phyloP scores from a whole-genome alignment of 179 eudicot species.

The Silene noctiflora region DNA sequence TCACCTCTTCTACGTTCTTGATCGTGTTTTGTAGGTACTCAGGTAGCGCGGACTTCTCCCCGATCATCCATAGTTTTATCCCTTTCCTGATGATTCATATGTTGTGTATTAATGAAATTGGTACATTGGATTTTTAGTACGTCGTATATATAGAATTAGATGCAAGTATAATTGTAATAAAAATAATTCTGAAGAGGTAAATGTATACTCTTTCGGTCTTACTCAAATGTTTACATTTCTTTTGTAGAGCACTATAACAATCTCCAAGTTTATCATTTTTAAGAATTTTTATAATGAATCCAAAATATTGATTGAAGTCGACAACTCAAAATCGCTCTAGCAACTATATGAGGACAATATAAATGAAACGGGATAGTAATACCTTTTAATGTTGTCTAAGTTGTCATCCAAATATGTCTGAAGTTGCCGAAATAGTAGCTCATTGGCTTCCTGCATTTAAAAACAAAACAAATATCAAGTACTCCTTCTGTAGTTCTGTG shows the following conservation, averaged over 20 bases:
- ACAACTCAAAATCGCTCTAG: too few relatives aligned
- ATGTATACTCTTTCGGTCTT: background rate
- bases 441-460: slow-evolving; percentile 15
- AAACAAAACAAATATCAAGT: background rate
- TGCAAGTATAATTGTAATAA: too few relatives aligned
- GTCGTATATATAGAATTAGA: too few relatives aligned
- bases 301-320: too few relatives aligned
- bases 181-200: too few relatives aligned
- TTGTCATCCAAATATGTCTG: slow-evolving; percentile 11
- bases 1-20: background rate
- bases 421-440: slow-evolving; percentile 11
- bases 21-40: background rate
- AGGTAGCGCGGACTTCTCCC: background rate
- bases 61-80: slow-evolving; percentile 13
- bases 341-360: too few relatives aligned
- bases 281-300: too few relatives aligned
- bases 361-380: background rate
- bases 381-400: slow-evolving; percentile 12
- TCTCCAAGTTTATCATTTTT: too few relatives aligned
- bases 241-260: background rate
- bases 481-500: too few relatives aligned
- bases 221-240: background rate
- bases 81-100: background rate
- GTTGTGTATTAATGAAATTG: too few relatives aligned
- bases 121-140: too few relatives aligned